Evolutionary conservation across 352 stramenopile genomes (phyloP).

Genomic region (Chrysophaeum taylorii): DNA sequence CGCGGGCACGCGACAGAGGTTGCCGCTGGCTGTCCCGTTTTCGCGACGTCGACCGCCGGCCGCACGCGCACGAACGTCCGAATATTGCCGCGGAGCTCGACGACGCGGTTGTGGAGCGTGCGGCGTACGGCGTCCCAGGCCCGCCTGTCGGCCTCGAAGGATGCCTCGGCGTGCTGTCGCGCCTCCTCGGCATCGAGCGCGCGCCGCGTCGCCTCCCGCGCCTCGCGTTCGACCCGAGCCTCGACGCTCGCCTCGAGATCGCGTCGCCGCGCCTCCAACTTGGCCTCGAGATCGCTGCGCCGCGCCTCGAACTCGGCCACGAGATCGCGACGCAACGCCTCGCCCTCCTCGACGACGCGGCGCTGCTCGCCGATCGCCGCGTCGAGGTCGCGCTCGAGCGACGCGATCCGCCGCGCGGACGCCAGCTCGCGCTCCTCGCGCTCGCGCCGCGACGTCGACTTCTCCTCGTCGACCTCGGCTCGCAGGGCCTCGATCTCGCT

Average conservation of each 20-base stretch:
- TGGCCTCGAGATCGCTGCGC: not conserved
- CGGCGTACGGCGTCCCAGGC: conserved; percentile 5
- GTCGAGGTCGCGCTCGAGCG: not conserved
- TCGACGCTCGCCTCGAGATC: not conserved
- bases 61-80: conserved; percentile 76
- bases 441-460: no score
- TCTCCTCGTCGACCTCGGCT: no score
- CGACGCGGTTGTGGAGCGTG: conserved; percentile 64
- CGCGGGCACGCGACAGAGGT: not conserved
- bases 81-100: conserved; percentile 82
- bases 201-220: not conserved
- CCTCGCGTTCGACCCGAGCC: not conserved
- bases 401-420: not conserved
- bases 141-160: not conserved
- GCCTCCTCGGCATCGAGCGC: not conserved
- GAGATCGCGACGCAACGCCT: not conserved
- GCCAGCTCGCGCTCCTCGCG: not conserved
- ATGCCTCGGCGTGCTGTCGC: not conserved
- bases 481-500: not conserved
- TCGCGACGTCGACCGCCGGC: conserved; percentile 27
- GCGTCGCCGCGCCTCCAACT: not conserved
- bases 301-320: not conserved
- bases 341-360: not conserved
- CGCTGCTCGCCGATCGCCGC: not conserved
- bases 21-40: not conserved